Evolutionary conservation across 441 rosid genomes (phyloP), one percentile per base, ranked within the genome.

Genomic region (Isatis lusitanica): DNA sequence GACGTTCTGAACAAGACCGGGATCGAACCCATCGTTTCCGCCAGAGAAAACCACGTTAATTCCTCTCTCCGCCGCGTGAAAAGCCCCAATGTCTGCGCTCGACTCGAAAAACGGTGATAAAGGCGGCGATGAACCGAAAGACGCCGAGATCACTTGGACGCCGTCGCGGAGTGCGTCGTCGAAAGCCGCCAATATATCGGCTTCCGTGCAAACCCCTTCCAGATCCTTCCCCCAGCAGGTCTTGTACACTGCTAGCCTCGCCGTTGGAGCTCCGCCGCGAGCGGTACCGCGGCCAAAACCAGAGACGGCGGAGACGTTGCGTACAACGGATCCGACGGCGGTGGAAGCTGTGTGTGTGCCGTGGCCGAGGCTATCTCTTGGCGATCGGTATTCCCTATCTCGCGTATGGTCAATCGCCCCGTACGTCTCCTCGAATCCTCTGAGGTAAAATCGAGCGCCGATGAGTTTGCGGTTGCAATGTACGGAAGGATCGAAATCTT

Each of bases 211-310:
- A 17, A 42, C 43, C 2, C 81, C 82, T 1, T 63, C 81, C 6
- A 52, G 46, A 28, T 68, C 68, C 18, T 60, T 63, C 38, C 73
- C 76, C 89, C 92, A 87, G 33, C 94, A 87, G 1, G 78, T 68
- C 74, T 89, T 89, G 77, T 73, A 87, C 64, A 89, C 88, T 0
- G 92, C 90, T 2, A 89, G 66, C 53, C 90, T 72, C 42, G 92
- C 87, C 79, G 70, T 78, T 2, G 89, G 88, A 9, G 92, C 90
- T 28, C 94, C 94, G 6, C 94, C 94, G 28, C 88, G 76, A 0
- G 89, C 89, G 0, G 52, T 81, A 4, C 94, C 94, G 50, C 16
- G 9, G 1, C 79, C 92, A 0, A 84, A 51, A n/a, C 82, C 84
- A 0, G 76, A 53, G 72, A 81, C 78, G 70, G 81, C 79, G 3